Base-by-base conservation (phyloP, 345 rosid genomes). In the Carallia pectinifolia region DNA sequence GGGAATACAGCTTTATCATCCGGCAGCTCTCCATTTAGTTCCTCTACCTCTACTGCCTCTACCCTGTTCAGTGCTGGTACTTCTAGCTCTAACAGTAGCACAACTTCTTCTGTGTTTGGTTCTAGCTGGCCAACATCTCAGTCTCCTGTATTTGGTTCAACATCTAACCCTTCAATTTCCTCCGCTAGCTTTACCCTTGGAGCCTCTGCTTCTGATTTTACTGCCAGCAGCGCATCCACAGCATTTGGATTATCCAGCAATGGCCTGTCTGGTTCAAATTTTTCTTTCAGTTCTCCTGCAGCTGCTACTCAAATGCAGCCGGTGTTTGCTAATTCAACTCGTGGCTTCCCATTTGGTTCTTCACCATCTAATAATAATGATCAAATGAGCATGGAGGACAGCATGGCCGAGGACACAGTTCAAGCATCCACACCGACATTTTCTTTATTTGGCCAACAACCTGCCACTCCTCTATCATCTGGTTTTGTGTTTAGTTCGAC, bases 321-420 rank as follows among this genome's bases (percentile, higher is more conserved):
- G 10, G 73, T 69, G 56, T 91, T 87, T 66, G 84, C 89, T 52
- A 84, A 50, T 80, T 58, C 81, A 36, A 73, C 34, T 77, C 58
- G 92, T 52, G 75, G 76, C 75, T 79, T 83, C 64, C 10, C 79
- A 29, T 89, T 88, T 79, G 85, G 80, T 66, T 77, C 87, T 16
- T 63, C 82, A 53, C 64, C 89, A 50, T 36, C 88, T 4, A 73
- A 77, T 56, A 92, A 81, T 81, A 87, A 75, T 71, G 94, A 86
- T 81, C 96, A 91, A 66, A 82, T 90, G 85, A 83, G 69, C 81
- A 84, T 90, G 92, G 99, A 95, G 80, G 98, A 96, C 80, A 86
- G 94, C 79, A 92, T 96, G 99, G 92, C 97, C 13, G 98, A 92
- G 82, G 99, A 92, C 86, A 84, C 89, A 8, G 81, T 87, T 58